phyloP scores from a whole-genome alignment of 345 rosid species.

The Pugionium cornutum region DNA sequence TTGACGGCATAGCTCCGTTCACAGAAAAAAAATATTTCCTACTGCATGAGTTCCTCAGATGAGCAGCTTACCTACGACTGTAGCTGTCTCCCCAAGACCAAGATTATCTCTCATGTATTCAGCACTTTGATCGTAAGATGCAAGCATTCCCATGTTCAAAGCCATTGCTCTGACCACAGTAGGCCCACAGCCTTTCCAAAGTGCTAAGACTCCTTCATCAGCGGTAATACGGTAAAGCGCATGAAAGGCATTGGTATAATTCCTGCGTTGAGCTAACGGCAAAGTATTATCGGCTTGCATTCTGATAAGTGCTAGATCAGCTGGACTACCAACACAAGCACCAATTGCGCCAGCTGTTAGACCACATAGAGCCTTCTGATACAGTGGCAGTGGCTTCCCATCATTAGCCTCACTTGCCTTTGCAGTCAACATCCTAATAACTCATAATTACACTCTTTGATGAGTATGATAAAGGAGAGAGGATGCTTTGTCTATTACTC shows the following conservation, averaged over 20 bases:
- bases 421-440: conserved; percentile 74
- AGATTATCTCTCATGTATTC: conserved; percentile 80
- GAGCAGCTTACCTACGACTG: conserved; percentile 52
- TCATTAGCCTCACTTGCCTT: conserved; percentile 90
- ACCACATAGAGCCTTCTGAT: conserved; percentile 97
- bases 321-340: conserved; percentile 86
- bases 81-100: conserved; percentile 74
- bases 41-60: not conserved
- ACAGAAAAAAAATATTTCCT: not conserved
- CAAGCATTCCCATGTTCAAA: conserved; percentile 99
- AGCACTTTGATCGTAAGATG: conserved; percentile 95
- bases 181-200: conserved; percentile 99
- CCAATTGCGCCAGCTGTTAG: conserved; percentile 99
- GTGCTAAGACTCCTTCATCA: conserved; percentile 94
- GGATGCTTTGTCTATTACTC: not conserved
- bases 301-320: conserved; percentile 95
- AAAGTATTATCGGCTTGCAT: conserved; percentile 98
- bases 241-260: conserved; percentile 91
- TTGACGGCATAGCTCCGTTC: not conserved
- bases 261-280: conserved; percentile 87
- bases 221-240: conserved; percentile 80
- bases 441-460: conserved; percentile 15
- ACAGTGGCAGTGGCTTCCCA: conserved; percentile 93
- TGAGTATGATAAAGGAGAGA: conserved; percentile 17
- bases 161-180: conserved; percentile 99